Percentiles rank a stretch among this genome's conserved stretches.
Conservation (phyloP, 768 basidiomycete species). For the Suillus plorans region DNA sequence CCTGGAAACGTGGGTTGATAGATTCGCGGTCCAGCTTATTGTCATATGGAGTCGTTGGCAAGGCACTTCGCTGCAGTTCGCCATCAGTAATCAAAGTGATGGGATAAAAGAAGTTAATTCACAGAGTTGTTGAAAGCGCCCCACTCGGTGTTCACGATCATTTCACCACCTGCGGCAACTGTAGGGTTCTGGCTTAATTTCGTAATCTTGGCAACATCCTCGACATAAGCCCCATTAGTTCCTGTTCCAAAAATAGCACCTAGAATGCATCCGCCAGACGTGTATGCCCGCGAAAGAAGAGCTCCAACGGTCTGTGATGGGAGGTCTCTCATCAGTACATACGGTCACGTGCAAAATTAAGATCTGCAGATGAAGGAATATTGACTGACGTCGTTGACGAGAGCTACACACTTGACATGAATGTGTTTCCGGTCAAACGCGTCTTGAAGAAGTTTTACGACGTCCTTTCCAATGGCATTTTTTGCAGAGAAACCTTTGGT, state of each 20-base stretch:
- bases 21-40: slow-evolving; percentile 89
- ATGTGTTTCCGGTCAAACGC: slow-evolving; percentile 91
- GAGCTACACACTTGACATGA: slow-evolving; percentile 86
- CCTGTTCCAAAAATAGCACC: slow-evolving; percentile 97
- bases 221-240: slow-evolving; percentile 97
- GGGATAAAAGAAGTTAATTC: slow-evolving; percentile 25
- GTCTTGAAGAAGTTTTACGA: slow-evolving; percentile 87
- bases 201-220: slow-evolving; percentile 78
- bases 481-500: slow-evolving; percentile 95
- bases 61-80: slow-evolving; percentile 60
- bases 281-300: slow-evolving; percentile 89
- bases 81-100: slow-evolving; percentile 4
- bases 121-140: slow-evolving; percentile 96
- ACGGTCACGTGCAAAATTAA: slow-evolving; percentile 8
- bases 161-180: slow-evolving; percentile 63
- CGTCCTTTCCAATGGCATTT: slow-evolving; percentile 86
- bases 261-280: slow-evolving; percentile 85
- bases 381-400: slow-evolving; percentile 85
- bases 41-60: slow-evolving; percentile 89
- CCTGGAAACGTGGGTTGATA: slow-evolving; percentile 91
- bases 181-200: slow-evolving; percentile 73
- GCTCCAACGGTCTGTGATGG: slow-evolving; percentile 85
- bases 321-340: slow-evolving; percentile 12
- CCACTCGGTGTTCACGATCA: slow-evolving; percentile 99
- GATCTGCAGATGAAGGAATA: background rate